Base-by-base conservation (phyloP, 768 basidiomycete species). In the Lactarius tabidus region DNA sequence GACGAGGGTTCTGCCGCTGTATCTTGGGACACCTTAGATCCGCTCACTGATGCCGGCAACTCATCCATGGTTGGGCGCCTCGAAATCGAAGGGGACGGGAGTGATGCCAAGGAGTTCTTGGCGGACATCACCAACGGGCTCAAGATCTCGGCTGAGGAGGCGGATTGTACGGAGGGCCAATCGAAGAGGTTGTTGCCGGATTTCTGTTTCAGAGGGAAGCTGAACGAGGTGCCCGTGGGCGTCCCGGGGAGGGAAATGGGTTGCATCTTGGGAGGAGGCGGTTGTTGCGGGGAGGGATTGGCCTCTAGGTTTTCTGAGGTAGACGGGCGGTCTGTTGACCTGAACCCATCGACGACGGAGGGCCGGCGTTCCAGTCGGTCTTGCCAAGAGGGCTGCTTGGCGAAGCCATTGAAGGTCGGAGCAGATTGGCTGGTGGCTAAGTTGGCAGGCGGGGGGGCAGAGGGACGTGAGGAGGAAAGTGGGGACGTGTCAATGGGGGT, bases 171-270 rank as follows among this genome's bases (percentile, higher is more conserved):
- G 26, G 73, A 69, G 5, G 72, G 71, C 63, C 71, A 73, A 41
- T 68, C 65, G 35, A 74, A 64, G 4, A 72, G 56, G n/a, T 73
- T 72, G 9, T 70, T 69, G 60, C 71, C 70, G 2, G 66, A 45
- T 29, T 62, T 67, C 15, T 64, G 63, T 35, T 70, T 67, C 5
- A 62, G 58, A 18, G 70, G 62, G 31, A 59, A 62, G 29, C 70
- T 72, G 60, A 73, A 75, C 65, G 69, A 70, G 38, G 70, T 54
- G 20, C 64, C 69, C 1, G 76, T 76, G 7, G 75, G 75, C 0
- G 76, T 77, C 18, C 74, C 71, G 0, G 76, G 76, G 4, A 77
- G 68, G 9, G 73, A 66, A 10, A 76, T 59, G 1, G 72, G 73
- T 20, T 69, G 65, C 0, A 70, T 48, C 43, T 71, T 75, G 39